Evolutionary conservation across 495 filamentous ascomycete genomes (phyloP), one percentile per base, ranked within the genome.

Genomic region (Talaromyces wortmannii): DNA sequence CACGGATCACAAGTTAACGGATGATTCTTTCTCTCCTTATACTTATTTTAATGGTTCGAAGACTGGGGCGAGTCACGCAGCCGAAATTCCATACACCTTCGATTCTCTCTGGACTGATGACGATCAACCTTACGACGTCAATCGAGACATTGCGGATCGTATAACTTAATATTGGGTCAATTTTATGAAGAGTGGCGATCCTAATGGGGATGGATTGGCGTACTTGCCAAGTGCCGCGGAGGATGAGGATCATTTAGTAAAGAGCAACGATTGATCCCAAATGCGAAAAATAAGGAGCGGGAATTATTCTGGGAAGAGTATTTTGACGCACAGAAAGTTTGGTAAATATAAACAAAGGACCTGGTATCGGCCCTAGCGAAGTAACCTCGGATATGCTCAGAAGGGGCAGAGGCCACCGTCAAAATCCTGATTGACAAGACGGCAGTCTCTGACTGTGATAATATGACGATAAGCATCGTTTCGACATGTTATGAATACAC

Each of bases 171-270:
- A 63, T 55, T 60, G 61, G 61, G 55, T 42, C 15, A 63, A 60
- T 46, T 63, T 60, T 53, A 60, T 63, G 52, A 63, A 63, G 55
- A 60, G 40, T 13, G 50, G 59, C 3, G 57, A 64, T 42, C 59
- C 59, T 31, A 64, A 64, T 48, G 62, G 62, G n/a, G 55, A 61
- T 31, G 57, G 53, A 6, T 45, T 56, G 42, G 33, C 36, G 36
- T 42, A 42, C 36, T 42, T 42, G 36, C 36, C 36, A 7, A 42
- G 7, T 42, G 36, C 36, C 36, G 36, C 36, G 36, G 48, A 16
- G 2, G 31, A 51, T 42, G 48, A 51, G 13, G 31, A 36, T 7
- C 31, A 40, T 51, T n/a, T 32, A 51, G 5, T 51, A 23, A 36
- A 51, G 48, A 51, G 48, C 48, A 51, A 36, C 31, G 47, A 49